Conservation (phyloP, 768 basidiomycete genomes). For the Gautieria morchelliformis region DNA sequence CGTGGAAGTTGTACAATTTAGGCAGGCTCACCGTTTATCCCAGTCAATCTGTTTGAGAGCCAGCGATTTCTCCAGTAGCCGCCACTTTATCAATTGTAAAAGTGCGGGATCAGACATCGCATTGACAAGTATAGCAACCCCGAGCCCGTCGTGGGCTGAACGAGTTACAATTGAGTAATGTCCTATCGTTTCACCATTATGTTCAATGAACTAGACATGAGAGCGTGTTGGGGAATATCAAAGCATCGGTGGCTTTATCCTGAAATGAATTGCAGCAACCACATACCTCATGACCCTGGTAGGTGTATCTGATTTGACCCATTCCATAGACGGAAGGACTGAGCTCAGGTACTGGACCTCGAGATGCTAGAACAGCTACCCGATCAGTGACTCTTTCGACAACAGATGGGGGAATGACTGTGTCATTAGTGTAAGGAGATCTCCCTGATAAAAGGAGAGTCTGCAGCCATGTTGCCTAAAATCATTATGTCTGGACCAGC, state of each 20-base stretch:
- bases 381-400: conserved; percentile 24
- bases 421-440: conserved; percentile 19
- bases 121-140: conserved; percentile 28
- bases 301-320: conserved; percentile 33
- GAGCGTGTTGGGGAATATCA: not conserved
- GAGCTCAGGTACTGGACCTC: not conserved
- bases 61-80: conserved; percentile 18
- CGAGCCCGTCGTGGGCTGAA: conserved; percentile 27
- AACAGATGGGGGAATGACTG: conserved; percentile 23
- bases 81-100: conserved; percentile 8
- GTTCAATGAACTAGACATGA: conserved; percentile 23
- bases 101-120: conserved; percentile 12
- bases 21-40: conserved; percentile 6
- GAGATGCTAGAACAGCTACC: conserved; percentile 16
- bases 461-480: conserved; percentile 31
- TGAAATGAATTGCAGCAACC: not conserved
- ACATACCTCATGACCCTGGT: conserved; percentile 32
- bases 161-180: conserved; percentile 22
- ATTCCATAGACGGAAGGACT: conserved; percentile 31
- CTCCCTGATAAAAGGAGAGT: conserved; percentile 26
- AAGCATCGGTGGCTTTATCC: too few species aligned
- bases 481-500: not conserved
- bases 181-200: conserved; percentile 27
- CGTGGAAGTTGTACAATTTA: not conserved
- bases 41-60: conserved; percentile 5